Conservation (phyloP, 2,329 filamentous ascomycete species). For the Phialemonium atrogriseum region DNA sequence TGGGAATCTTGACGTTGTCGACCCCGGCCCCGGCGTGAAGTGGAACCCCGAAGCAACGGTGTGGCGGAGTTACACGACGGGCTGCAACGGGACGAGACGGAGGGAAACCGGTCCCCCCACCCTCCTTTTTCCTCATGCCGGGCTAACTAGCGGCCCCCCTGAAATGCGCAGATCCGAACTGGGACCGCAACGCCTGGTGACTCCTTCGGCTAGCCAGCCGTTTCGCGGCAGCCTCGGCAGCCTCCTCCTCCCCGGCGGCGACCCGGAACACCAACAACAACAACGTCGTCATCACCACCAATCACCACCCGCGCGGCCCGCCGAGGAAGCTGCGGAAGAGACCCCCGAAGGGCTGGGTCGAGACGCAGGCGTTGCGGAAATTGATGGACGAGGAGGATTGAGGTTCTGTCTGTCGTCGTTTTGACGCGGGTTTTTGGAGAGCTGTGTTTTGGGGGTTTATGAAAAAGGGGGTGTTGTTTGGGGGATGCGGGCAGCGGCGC, state of each 20-base stretch:
- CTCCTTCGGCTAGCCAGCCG: conserved; percentile 25
- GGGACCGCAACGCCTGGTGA: conserved; percentile 88
- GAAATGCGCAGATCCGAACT: conserved; percentile 60
- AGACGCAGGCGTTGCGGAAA: conserved; percentile 18
- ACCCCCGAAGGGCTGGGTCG: conserved; percentile 20
- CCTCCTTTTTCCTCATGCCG: conserved; percentile 3
- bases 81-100: neutral
- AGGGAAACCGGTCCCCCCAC: conserved; percentile 8
- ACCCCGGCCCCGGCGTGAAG: too few species aligned
- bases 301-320: conserved; percentile 18
- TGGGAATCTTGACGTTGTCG: too few species aligned
- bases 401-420: too few species aligned
- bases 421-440: too few species aligned
- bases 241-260: conserved; percentile 7
- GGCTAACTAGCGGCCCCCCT: conserved; percentile 3
- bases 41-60: too few species aligned
- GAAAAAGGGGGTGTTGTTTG: too few species aligned
- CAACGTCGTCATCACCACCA: conserved; percentile 10
- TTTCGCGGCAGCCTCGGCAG: conserved; percentile 12
- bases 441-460: too few species aligned
- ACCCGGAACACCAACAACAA: conserved; percentile 3
- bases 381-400: conserved; percentile 9
- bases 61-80: neutral
- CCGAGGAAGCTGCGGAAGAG: conserved; percentile 37
- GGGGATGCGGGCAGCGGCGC: too few species aligned